phyloP scores from a whole-genome alignment of 352 stramenopile species.

The Blastocystis sp. region DNA sequence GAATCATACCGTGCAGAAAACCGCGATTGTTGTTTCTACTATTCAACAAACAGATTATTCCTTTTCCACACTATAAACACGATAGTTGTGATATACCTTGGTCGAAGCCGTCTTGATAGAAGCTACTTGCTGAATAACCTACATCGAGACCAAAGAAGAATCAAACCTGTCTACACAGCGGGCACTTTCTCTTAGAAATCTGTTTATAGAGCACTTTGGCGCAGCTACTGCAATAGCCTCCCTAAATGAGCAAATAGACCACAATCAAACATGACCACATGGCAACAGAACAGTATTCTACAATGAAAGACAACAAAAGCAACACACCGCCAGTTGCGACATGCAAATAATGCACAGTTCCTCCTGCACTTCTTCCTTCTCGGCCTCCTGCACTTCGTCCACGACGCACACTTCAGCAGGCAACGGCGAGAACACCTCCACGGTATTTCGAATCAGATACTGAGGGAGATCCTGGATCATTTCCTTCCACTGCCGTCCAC shows the following conservation, averaged over 20 bases:
- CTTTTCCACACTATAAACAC: slow-evolving; percentile 53
- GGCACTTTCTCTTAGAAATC: slow-evolving; percentile 23
- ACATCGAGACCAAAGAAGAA: neutral
- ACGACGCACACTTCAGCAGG: neutral
- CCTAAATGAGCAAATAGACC: neutral
- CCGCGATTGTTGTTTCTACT: neutral
- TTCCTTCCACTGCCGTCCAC: slow-evolving; percentile 13
- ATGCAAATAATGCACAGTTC: slow-evolving; percentile 53
- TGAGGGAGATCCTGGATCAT: neutral
- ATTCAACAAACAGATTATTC: neutral
- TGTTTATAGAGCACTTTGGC: slow-evolving; percentile 20
- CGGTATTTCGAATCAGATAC: neutral
- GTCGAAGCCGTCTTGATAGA: neutral
- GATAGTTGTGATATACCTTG: slow-evolving; percentile 33
- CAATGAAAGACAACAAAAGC: neutral
- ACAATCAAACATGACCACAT: neutral
- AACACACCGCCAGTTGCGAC: neutral
- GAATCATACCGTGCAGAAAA: neutral
- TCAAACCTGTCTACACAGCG: slow-evolving; percentile 15
- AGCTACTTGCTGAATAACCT: slow-evolving; percentile 32
- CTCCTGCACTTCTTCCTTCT: neutral
- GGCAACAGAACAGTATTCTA: slow-evolving; percentile 41
- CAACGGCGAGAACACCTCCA: neutral
- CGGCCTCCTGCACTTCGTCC: neutral
- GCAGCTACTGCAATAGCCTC: slow-evolving; percentile 11